Conservation (phyloP, 805 yeast species). For the Phaffomyces thermotolerans region DNA sequence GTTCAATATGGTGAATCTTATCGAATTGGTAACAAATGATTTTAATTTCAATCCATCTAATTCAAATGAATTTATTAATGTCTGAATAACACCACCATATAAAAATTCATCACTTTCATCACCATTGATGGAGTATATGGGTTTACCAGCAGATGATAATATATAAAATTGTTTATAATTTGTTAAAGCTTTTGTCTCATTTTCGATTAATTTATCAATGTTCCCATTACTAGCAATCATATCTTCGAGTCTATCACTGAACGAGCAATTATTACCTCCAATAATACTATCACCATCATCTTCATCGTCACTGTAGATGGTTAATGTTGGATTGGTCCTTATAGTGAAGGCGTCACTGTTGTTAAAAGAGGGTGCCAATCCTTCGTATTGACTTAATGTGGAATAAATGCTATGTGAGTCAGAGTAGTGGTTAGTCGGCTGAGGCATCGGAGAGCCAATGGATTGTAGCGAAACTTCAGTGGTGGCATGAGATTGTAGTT, state of each 20-base stretch:
- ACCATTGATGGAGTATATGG: conserved; percentile 51
- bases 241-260: conserved; percentile 18
- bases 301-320: conserved; percentile 22
- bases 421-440: neutral
- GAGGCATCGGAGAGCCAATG: conserved; percentile 1
- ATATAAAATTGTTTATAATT: conserved; percentile 63
- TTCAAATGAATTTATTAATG: conserved; percentile 66
- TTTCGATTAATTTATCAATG: too few species aligned
- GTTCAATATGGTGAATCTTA: conserved; percentile 51
- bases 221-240: conserved; percentile 10
- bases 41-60: conserved; percentile 32
- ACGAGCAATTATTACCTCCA: conserved; percentile 3
- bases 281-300: conserved; percentile 7
- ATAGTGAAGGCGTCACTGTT: conserved; percentile 15
- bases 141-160: conserved; percentile 81
- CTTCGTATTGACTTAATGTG: conserved; percentile 2
- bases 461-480: conserved; percentile 25
- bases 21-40: conserved; percentile 40
- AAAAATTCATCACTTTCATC: conserved; percentile 45
- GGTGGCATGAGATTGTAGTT: conserved; percentile 26
- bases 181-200: too few species aligned
- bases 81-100: conserved; percentile 74
- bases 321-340: conserved; percentile 24
- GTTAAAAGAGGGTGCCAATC: conserved; percentile 1
- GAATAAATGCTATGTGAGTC: conserved; percentile 4